Evolutionary conservation across 805 yeast genomes (phyloP).

Genomic region (Candida xyloterini): DNA sequence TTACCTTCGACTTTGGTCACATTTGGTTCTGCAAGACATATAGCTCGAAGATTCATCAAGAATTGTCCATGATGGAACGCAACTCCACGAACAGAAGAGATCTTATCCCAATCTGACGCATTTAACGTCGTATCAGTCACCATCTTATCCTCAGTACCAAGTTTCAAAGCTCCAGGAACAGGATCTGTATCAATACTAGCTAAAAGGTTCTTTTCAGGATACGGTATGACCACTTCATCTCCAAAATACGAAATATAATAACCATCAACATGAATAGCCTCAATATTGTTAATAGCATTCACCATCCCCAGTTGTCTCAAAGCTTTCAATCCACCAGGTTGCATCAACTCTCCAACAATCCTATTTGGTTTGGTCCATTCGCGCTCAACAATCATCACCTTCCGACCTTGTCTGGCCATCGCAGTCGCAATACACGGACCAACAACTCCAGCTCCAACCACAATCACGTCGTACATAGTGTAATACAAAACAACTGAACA

Average conservation of each 20-base stretch:
- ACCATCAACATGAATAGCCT: slow-evolving; percentile 74
- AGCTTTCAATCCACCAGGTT: slow-evolving; percentile 94
- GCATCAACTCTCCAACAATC: slow-evolving; percentile 95
- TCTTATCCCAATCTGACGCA: slow-evolving; percentile 53
- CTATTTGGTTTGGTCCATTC: slow-evolving; percentile 93
- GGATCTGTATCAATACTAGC: slow-evolving; percentile 42
- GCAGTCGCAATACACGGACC: slow-evolving; percentile 94
- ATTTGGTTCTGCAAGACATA: slow-evolving; percentile 68
- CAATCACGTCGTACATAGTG: slow-evolving; percentile 66
- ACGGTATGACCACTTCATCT: slow-evolving; percentile 56
- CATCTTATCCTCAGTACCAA: slow-evolving; percentile 56
- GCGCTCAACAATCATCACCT: slow-evolving; percentile 76
- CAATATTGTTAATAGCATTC: slow-evolving; percentile 68
- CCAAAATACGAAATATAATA: slow-evolving; percentile 73
- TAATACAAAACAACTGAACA: not conserved
- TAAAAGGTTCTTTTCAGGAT: slow-evolving; percentile 60
- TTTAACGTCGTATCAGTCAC: slow-evolving; percentile 47
- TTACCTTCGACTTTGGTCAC: slow-evolving; percentile 81
- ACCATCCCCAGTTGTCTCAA: slow-evolving; percentile 79
- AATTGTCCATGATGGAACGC: slow-evolving; percentile 94
- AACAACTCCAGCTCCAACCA: slow-evolving; percentile 98
- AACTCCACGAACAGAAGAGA: slow-evolving; percentile 64
- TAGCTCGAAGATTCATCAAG: slow-evolving; percentile 66
- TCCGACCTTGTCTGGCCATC: slow-evolving; percentile 84
- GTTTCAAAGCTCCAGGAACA: slow-evolving; percentile 53